These are phyloP conservation scores for Cryphonectria carpinicola DNA, from an alignment of 2,329 filamentous ascomycete species.

Conservation along the genomic window DNA sequence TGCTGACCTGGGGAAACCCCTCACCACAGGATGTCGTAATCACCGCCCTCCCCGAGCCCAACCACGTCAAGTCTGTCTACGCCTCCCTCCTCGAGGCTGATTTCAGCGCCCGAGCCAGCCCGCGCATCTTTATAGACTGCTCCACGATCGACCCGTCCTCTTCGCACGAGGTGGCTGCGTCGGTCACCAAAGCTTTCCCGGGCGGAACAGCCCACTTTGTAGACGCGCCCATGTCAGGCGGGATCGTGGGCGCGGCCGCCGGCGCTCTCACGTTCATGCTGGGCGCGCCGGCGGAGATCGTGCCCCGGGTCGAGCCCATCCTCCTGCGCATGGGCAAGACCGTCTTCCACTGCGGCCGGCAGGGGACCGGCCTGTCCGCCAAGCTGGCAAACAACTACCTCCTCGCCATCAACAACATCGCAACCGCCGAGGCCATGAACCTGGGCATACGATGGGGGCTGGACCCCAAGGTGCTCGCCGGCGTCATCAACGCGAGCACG, in stretches of 20 bases:
- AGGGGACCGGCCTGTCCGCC: conserved; percentile 83
- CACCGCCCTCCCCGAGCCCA: conserved; percentile 85
- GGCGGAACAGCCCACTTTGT: conserved; percentile 77
- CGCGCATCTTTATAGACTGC: conserved; percentile 89
- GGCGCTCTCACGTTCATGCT: conserved; percentile 97
- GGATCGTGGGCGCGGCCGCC: conserved; percentile 86
- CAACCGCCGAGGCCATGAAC: conserved; percentile 69
- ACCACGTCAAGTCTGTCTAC: conserved; percentile 85
- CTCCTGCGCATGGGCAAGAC: conserved; percentile 84
- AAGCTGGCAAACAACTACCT: conserved; percentile 99
- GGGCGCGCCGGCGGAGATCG: conserved; percentile 65
- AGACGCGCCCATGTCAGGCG: conserved; percentile 96
- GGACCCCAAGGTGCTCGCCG: conserved; percentile 69
- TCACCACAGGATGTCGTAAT: conserved; percentile 75
- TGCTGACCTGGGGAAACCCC: conserved; percentile 21
- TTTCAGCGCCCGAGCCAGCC: conserved; percentile 51
- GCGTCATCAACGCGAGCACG: conserved; percentile 90
- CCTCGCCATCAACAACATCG: conserved; percentile 88
- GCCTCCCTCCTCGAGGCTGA: conserved; percentile 69
- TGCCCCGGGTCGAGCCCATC: conserved; percentile 68
- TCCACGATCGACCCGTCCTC: conserved; percentile 94
- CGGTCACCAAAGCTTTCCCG: conserved; percentile 57
- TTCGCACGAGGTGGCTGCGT: conserved; percentile 75
- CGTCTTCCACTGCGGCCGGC: conserved; percentile 82
- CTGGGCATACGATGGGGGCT: conserved; percentile 65